Evolutionary conservation across 2,329 filamentous ascomycete genomes (phyloP).

Genomic region (Aspergillus melleus): DNA sequence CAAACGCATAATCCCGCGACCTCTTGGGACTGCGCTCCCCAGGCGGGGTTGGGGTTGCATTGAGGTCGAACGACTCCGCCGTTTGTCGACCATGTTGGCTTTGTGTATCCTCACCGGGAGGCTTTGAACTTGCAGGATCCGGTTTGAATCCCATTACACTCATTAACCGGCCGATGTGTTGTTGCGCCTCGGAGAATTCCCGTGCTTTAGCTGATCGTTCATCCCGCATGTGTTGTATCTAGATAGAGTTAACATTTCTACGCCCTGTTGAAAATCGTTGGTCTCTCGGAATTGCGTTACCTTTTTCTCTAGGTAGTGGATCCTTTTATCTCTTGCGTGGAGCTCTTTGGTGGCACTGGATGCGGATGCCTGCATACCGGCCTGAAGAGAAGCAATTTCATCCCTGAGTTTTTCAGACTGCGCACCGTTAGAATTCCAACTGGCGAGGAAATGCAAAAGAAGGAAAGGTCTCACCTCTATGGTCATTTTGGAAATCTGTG

Average conservation of each 20-base stretch:
- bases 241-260: background rate
- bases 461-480: slow-evolving; percentile 24
- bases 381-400: slow-evolving; percentile 27
- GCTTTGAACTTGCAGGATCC: slow-evolving; percentile 16
- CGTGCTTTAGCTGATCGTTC: slow-evolving; percentile 38
- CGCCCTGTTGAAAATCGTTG: background rate
- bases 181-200: slow-evolving; percentile 41
- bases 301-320: slow-evolving; percentile 36
- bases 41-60: slow-evolving; percentile 20
- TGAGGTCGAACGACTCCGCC: slow-evolving; percentile 23
- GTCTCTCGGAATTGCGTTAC: slow-evolving; percentile 13
- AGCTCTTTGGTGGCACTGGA: slow-evolving; percentile 27
- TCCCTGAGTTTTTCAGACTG: slow-evolving; percentile 27
- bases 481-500: slow-evolving; percentile 17
- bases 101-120: slow-evolving; percentile 19
- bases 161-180: slow-evolving; percentile 41
- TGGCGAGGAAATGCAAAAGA: background rate
- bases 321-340: slow-evolving; percentile 32
- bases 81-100: slow-evolving; percentile 11
- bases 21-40: slow-evolving; percentile 30
- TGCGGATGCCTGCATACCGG: slow-evolving; percentile 25
- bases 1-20: slow-evolving; percentile 22
- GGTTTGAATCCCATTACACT: slow-evolving; percentile 38
- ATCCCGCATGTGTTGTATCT: slow-evolving; percentile 37
- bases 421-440: background rate